Evolutionary conservation across 805 yeast genomes (phyloP), one percentile per base, ranked within the genome.

Genomic region (Wickerhamiella galacta): DNA sequence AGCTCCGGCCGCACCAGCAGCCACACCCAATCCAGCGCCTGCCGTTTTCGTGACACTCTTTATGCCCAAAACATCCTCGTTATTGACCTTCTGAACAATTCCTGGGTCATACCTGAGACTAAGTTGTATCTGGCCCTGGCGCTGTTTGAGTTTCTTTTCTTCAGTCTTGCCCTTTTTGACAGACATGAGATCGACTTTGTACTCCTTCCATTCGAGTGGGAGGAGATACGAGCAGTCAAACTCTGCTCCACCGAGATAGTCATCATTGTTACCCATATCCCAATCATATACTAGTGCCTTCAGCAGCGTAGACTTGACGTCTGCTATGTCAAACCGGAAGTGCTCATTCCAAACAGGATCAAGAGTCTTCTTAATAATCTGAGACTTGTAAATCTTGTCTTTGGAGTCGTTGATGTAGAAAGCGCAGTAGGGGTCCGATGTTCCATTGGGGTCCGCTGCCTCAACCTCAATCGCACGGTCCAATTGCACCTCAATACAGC

Each of bases 201-300:
- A 49, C 12, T 66, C 72, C 11, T 58, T 54, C 17, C 67, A 65
- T 19, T 60, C 58, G 33, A 65, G 61, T 3, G 83, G 79, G 41
- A 72, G 71, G 14, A 85, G 58, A 10, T 70, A 68, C 0, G 68
- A 52, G 36, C 87, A 57, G 8, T 68, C 64, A 35, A 83, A 51
- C 16, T 49, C 44, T 7, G 72, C 79, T 20, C 59, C 61, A 36
- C 96, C 93, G 35, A 90, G 63, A 41, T 63, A 60, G 54, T 90
- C 99, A 54, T 90, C 87, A 39, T 68, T 70, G 37, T 74, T 82
- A 43, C 94, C 94, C 42, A 87, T 70, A 56, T 90, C 99, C 95
- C 95, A 87, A 52, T 90, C 99, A 48, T 51, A 64, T 11, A 79
- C 70, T 22, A 65, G 66, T 25, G 73, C 59, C 10, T 63, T 54